These are phyloP conservation scores for Viola pubescens DNA, from an alignment of 441 rosid genomes.

Conservation along the genomic window DNA sequence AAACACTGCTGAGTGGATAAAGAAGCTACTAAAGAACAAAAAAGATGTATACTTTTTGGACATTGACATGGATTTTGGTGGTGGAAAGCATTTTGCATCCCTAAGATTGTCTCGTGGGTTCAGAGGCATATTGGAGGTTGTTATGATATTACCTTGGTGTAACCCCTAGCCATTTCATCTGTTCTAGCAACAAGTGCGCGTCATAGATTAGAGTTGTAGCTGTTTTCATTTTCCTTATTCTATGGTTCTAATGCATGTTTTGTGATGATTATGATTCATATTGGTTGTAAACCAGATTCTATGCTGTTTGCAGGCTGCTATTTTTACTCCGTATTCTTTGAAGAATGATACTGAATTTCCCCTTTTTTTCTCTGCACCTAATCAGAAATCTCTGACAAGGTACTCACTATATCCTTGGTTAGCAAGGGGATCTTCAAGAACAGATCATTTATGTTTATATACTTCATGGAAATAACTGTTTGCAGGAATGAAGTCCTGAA, in stretches of 20 bases:
- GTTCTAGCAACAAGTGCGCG: constrained; percentile 1
- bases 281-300: constrained; percentile 14
- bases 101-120: constrained; percentile 79
- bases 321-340: constrained; percentile 66
- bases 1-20: constrained; percentile 84
- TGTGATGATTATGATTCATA: background rate
- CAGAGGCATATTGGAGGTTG: constrained; percentile 88
- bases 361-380: constrained; percentile 46
- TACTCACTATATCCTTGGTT: constrained; percentile 24
- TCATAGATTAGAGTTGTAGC: background rate
- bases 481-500: constrained; percentile 61
- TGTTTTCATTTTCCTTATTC: background rate
- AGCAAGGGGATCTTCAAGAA: constrained; percentile 14
- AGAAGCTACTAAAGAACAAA: constrained; percentile 64
- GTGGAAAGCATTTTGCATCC: constrained; percentile 74
- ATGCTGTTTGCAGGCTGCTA: constrained; percentile 57
- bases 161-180: background rate
- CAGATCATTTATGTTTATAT: constrained; percentile 9
- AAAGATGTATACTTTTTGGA: constrained; percentile 50
- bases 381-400: constrained; percentile 68
- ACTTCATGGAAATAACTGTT: constrained; percentile 20
- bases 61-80: constrained; percentile 75
- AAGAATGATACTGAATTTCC: constrained; percentile 67
- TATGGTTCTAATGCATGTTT: background rate
- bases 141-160: constrained; percentile 15